A percentile compares a stretch with the other conserved stretches of the same genome.
phyloP scores from a whole-genome alignment of 2,329 filamentous ascomycete genomes.

The Cercospora berteroae region DNA sequence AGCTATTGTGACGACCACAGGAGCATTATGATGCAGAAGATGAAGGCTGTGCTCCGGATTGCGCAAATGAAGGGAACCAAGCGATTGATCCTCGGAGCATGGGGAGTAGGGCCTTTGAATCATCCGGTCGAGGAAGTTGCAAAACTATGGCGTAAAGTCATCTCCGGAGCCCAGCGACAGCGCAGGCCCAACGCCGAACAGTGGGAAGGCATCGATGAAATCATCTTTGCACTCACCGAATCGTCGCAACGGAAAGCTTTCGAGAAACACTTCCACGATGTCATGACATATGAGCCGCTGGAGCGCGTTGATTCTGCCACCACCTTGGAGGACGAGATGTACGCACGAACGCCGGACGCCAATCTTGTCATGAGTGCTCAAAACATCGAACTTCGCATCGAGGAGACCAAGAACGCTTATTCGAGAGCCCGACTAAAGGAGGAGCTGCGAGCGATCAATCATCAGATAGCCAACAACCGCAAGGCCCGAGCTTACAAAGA shows the following conservation, averaged over 20 bases:
- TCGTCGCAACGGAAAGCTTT: conserved; percentile 54
- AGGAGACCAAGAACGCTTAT: conserved; percentile 34
- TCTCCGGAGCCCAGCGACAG: conserved; percentile 35
- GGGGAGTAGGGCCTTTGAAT: conserved; percentile 64
- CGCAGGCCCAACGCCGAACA: conserved; percentile 42
- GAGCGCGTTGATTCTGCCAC: conserved; percentile 9
- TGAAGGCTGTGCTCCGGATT: conserved; percentile 58
- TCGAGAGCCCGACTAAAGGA: conserved; percentile 34
- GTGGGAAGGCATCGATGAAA: conserved; percentile 47
- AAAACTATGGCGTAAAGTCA: conserved; percentile 52
- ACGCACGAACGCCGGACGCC: conserved; percentile 19
- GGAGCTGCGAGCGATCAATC: conserved; percentile 35
- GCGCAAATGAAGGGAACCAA: conserved; percentile 47
- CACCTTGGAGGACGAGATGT: conserved; percentile 14
- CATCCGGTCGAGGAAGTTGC: conserved; percentile 62
- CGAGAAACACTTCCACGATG: conserved; percentile 36
- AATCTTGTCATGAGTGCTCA: conserved; percentile 34
- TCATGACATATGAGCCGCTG: conserved; percentile 27
- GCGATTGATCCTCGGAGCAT: conserved; percentile 60
- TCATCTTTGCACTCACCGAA: conserved; percentile 61
- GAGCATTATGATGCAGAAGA: conserved; percentile 54
- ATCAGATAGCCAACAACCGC: conserved; percentile 35
- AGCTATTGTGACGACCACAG: conserved; percentile 49
- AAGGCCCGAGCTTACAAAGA: conserved; percentile 31
- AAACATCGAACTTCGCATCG: conserved; percentile 38